Percentiles rank a stretch among this genome's conserved stretches.
These are phyloP conservation scores for Cryptomeria japonica DNA, from an alignment of 75 land plant species.

Conservation along the genomic window DNA sequence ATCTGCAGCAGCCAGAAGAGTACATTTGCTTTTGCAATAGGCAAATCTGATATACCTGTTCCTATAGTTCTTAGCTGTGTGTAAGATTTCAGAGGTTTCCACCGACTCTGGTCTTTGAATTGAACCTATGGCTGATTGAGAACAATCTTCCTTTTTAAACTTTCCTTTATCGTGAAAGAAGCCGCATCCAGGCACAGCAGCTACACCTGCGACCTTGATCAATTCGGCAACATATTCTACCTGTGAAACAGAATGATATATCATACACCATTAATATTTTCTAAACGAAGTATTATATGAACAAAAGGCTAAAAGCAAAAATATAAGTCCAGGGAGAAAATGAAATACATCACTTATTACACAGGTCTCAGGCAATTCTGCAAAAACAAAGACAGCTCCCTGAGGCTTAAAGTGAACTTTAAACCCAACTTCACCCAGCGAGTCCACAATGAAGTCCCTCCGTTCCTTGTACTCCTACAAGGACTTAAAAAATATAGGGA, in stretches of 20 bases:
- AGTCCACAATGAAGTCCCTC: constrained; percentile 50
- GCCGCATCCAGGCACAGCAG: constrained; percentile 87
- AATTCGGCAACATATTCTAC: constrained; percentile 74
- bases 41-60: constrained; percentile 82
- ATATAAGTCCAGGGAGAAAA: background rate
- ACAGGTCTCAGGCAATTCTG: constrained; percentile 66
- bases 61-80: constrained; percentile 23
- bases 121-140: background rate
- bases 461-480: constrained; percentile 69
- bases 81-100: background rate
- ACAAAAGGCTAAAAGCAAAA: background rate
- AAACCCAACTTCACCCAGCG: constrained; percentile 66
- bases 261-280: background rate
- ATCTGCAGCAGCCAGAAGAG: constrained; percentile 67
- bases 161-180: constrained; percentile 58
- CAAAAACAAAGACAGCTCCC: constrained; percentile 90
- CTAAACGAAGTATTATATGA: background rate
- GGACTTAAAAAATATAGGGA: background rate
- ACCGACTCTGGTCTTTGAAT: background rate
- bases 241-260: constrained; percentile 31
- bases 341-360: constrained; percentile 64
- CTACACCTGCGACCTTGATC: constrained; percentile 80
- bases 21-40: constrained; percentile 80
- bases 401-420: constrained; percentile 66
- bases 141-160: background rate